These are phyloP conservation scores for Suillus ampliporus DNA, from an alignment of 768 basidiomycete genomes.

Conservation along the genomic window DNA sequence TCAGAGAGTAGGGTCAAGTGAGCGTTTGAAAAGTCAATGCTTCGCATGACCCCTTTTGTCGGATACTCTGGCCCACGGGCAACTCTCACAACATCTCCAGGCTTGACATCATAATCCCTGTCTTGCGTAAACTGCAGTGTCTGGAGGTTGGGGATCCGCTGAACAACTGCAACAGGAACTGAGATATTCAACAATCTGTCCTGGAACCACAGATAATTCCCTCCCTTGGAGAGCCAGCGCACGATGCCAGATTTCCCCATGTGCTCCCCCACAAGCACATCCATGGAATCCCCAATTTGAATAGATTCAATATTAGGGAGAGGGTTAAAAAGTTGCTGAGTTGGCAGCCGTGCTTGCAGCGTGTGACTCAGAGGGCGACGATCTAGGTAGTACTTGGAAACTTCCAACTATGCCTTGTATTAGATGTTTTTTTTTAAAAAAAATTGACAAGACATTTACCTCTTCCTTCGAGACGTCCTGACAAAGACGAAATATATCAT, in stretches of 20 bases:
- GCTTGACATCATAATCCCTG: not conserved
- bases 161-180: not conserved
- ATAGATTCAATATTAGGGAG: not conserved
- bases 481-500: not conserved
- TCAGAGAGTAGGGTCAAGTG: not conserved
- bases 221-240: not conserved
- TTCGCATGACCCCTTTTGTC: not conserved
- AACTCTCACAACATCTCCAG: not conserved
- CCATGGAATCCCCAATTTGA: not conserved
- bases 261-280: not conserved
- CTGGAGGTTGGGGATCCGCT: not conserved
- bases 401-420: not conserved
- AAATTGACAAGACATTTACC: not conserved
- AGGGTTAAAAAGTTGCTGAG: not conserved
- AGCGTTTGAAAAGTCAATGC: not conserved
- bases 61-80: not conserved
- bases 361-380: not conserved
- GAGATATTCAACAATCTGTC: not conserved
- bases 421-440: not conserved
- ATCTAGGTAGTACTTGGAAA: not conserved
- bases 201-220: not conserved
- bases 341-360: not conserved
- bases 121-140: not conserved
- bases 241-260: not conserved
- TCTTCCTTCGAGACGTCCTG: not conserved